Base-by-base conservation (phyloP, 805 yeast genomes). In the Candida morakotiae region DNA sequence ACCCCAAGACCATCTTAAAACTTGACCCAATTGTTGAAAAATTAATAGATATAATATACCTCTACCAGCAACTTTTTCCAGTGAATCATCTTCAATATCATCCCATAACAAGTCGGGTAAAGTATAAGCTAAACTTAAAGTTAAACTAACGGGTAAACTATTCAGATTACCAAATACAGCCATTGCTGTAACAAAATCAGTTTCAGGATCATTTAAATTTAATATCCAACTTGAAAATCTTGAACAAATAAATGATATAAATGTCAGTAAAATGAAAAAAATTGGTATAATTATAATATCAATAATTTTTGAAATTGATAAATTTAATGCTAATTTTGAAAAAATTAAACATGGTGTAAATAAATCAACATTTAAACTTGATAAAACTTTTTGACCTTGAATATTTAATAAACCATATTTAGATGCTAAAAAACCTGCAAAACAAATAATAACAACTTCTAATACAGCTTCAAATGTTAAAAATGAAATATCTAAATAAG, bases 321-420 rank as follows among this genome's bases (percentile, higher is more conserved):
- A 64, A 14, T 79, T 71, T 5, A 79, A 69, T 14, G 80, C 82
- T 38, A 77, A 67, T 58, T 93, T 93, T 46, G 87, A 75, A 61
- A 91, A 93, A 49, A 91, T 88, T 69, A 91, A 77, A 49, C 96
- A 89, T 6, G 98, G 98, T 15, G 98, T 93, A 68, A 93, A 91
- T 36, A 91, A 65, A 61, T 87, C 91, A 25, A 93, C 97, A 54
- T 91, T 91, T 37, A 91, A 69, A 40, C 73, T 66, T 4, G 93
- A 81, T 15, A 91, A 72, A 29, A 76, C 71, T 55, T 85, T 87
- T 50, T 88, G 95, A n/a, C 83, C 87, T 28, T 70, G 64, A 39
- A 83, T 75, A 37, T 75, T 77, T 31, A 93, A 70, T 28, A 86
- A 60, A 2, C 91, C 88, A 9, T 77, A 55, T 44, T 76, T 73